These are phyloP conservation scores for Annulohypoxylon nitens DNA, from an alignment of 495 filamentous ascomycete genomes.

Conservation along the genomic window DNA sequence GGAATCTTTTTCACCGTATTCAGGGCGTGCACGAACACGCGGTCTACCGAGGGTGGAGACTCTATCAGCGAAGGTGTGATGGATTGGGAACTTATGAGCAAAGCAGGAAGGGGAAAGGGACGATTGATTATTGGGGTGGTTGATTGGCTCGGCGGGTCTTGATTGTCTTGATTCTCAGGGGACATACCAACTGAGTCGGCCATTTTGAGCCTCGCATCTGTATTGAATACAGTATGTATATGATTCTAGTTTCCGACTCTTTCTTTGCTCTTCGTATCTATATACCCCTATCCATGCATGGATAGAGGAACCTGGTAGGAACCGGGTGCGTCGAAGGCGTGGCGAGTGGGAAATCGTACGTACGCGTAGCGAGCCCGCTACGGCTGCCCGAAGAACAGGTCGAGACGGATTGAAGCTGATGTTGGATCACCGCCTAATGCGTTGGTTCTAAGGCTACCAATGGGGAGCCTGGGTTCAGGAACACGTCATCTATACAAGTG, in stretches of 20 bases:
- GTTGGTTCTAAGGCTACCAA: constrained; percentile 45
- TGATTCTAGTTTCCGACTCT: constrained; percentile 13
- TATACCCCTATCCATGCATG: constrained; percentile 35
- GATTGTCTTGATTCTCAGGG: constrained; percentile 31
- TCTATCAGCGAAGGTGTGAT: constrained; percentile 39
- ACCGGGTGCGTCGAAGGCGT: constrained; percentile 33
- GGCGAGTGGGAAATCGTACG: constrained; percentile 33
- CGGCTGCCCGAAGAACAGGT: constrained; percentile 24
- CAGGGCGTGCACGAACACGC: constrained; percentile 98
- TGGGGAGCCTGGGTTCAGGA: constrained; percentile 29
- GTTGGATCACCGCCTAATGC: constrained; percentile 36
- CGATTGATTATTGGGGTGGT: constrained; percentile 18
- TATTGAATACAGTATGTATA: constrained; percentile 28
- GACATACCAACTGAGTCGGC: constrained; percentile 65
- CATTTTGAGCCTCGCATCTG: constrained; percentile 52
- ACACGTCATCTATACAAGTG: constrained; percentile 45
- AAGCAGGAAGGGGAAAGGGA: constrained; percentile 32
- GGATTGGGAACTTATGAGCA: constrained; percentile 39
- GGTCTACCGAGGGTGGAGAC: constrained; percentile 68
- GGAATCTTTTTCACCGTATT: constrained; percentile 98
- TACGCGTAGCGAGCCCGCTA: constrained; percentile 27
- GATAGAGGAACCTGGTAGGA: constrained; percentile 28
- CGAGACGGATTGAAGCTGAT: constrained; percentile 29
- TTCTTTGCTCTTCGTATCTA: constrained; percentile 23
- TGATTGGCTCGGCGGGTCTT: constrained; percentile 28